Conservation (phyloP, 2,329 filamentous ascomycete genomes). For the Zymoseptoria passerinii region DNA sequence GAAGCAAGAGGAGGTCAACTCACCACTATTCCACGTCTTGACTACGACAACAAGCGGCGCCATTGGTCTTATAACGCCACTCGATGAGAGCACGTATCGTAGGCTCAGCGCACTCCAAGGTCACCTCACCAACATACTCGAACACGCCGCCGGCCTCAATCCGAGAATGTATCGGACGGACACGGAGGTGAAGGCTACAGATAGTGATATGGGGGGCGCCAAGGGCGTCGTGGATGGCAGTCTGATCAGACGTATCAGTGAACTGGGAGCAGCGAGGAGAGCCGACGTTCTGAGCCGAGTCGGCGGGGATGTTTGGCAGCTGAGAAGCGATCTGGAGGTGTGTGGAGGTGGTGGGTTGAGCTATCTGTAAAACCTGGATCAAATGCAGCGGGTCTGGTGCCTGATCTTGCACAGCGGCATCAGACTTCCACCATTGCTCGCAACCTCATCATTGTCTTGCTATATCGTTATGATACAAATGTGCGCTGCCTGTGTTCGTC, state of each 20-base stretch:
- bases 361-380: conserved; percentile 26
- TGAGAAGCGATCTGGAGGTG: conserved; percentile 61
- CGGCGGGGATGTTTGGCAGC: conserved; percentile 58
- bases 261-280: conserved; percentile 62
- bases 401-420: background rate
- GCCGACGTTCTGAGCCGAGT: conserved; percentile 67
- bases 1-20: conserved; percentile 4
- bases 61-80: conserved; percentile 65
- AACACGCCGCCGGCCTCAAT: conserved; percentile 73
- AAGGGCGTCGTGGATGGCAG: conserved; percentile 69
- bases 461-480: too few relatives aligned
- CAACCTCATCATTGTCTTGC: too few relatives aligned
- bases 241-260: conserved; percentile 66
- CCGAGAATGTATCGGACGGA: conserved; percentile 64
- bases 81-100: conserved; percentile 74
- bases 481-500: too few relatives aligned
- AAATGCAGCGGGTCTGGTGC: background rate
- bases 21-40: conserved; percentile 48
- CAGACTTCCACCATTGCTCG: too few relatives aligned
- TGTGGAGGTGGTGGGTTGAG: conserved; percentile 57
- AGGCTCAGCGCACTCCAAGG: conserved; percentile 73
- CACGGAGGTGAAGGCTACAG: conserved; percentile 22
- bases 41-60: conserved; percentile 68
- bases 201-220: conserved; percentile 39
- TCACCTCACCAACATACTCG: conserved; percentile 67